Evolutionary conservation across 2,329 filamentous ascomycete genomes (phyloP).

Genomic region (Monosporascus sp.): DNA sequence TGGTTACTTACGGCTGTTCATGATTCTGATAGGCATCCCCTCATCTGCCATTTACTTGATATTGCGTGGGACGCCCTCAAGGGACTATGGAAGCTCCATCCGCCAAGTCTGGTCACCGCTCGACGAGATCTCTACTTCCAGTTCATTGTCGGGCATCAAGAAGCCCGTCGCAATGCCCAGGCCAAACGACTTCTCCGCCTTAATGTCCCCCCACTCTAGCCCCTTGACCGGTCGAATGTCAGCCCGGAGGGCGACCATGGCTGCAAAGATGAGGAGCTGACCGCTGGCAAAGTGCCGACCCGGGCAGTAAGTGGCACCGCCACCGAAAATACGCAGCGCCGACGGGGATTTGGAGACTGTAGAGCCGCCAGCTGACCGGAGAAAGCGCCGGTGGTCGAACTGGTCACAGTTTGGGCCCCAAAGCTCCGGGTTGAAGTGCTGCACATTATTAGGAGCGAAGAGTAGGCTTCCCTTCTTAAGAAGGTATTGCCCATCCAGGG

Average conservation of each 20-base stretch:
- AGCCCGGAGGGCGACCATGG: not conserved
- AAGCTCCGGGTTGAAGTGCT: slow-evolving; percentile 4
- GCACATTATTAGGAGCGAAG: slow-evolving; percentile 9
- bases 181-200: too few relatives aligned
- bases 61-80: too few relatives aligned
- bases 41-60: too few relatives aligned
- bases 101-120: too few relatives aligned
- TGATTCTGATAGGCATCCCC: too few relatives aligned
- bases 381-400: slow-evolving; percentile 4
- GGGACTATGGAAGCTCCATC: too few relatives aligned
- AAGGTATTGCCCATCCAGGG: slow-evolving; percentile 11
- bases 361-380: not conserved
- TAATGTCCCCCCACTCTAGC: too few relatives aligned
- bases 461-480: slow-evolving; percentile 15
- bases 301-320: not conserved
- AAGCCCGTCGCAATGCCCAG: too few relatives aligned
- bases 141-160: too few relatives aligned
- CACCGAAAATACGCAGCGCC: not conserved
- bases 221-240: too few relatives aligned
- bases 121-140: too few relatives aligned
- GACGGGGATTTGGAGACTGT: not conserved
- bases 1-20: too few relatives aligned
- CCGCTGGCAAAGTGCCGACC: slow-evolving; percentile 1
- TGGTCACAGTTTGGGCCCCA: slow-evolving; percentile 8
- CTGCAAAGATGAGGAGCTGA: not conserved